Evolutionary conservation across 176 grass and related monocot genomes (phyloP).

Genomic region (Triticum turgidum): DNA sequence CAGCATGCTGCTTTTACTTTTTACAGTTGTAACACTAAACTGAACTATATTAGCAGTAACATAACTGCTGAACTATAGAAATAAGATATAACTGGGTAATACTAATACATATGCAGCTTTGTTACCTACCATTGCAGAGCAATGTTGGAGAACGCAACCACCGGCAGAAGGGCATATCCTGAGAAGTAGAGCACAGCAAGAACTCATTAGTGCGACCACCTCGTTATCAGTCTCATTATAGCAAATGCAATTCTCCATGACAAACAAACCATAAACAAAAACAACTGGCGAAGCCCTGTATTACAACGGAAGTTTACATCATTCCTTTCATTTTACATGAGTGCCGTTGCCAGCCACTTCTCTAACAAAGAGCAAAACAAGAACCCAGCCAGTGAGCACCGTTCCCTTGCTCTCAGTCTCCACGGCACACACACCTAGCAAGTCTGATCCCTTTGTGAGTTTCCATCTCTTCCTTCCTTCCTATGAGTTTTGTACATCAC

Average conservation of each 20-base stretch:
- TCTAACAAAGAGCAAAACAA: neutral
- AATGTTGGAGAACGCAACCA: no score
- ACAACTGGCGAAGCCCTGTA: neutral
- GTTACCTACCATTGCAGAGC: no score
- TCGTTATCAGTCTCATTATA: no score
- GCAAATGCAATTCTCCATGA: neutral
- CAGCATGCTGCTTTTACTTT: neutral
- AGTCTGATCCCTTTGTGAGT: neutral
- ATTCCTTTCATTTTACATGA: neutral
- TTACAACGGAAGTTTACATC: neutral
- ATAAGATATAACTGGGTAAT: no score
- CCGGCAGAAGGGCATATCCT: neutral
- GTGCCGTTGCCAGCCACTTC: neutral
- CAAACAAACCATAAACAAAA: neutral
- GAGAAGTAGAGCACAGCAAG: neutral
- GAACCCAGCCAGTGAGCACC: neutral
- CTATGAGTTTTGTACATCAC: slow-evolving; percentile 33
- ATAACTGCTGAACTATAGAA: neutral
- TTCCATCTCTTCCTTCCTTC: neutral
- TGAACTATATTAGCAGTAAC: neutral
- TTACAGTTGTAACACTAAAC: neutral
- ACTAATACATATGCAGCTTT: no score
- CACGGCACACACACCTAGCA: neutral
- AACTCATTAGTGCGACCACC: no score
- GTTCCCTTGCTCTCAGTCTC: neutral